Evolutionary conservation across 2,329 filamentous ascomycete species (phyloP).

Genomic region (Pseudogymnoascus sp.): DNA sequence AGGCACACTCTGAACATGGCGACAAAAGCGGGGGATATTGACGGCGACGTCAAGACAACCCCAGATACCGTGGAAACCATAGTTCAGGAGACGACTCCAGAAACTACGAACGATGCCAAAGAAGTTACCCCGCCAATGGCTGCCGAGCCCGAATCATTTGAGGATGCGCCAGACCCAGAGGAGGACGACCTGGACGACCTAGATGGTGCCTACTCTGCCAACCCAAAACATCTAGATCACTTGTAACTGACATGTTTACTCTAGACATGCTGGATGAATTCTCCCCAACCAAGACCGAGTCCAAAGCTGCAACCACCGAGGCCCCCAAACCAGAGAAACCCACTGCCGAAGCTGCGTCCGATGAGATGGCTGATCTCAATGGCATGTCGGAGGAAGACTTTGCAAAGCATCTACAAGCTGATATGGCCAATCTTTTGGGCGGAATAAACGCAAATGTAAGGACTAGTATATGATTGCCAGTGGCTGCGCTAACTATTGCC

Average conservation of each 20-base stretch:
- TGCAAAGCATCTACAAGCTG: constrained; percentile 74
- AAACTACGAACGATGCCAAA: not conserved
- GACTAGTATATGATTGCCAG: not conserved
- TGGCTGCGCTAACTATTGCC: constrained; percentile 1
- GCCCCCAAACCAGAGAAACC: constrained; percentile 21
- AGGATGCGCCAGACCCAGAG: constrained; percentile 75
- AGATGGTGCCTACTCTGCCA: constrained; percentile 52
- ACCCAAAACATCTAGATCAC: not conserved
- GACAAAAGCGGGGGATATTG: not conserved
- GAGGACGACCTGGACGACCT: constrained; percentile 89
- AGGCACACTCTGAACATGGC: not conserved
- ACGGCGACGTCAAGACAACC: constrained; percentile 2
- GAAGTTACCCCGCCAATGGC: not conserved
- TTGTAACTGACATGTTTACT: not conserved
- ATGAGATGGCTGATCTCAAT: constrained; percentile 27
- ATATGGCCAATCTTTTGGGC: constrained; percentile 77
- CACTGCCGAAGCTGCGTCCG: constrained; percentile 8
- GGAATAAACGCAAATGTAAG: constrained; percentile 56
- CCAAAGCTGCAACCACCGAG: constrained; percentile 32
- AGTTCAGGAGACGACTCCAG: not conserved
- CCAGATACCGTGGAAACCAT: not conserved
- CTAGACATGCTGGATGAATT: constrained; percentile 91
- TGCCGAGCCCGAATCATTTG: constrained; percentile 19
- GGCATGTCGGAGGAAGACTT: constrained; percentile 66
- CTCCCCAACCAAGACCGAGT: constrained; percentile 52